Base-by-base conservation (phyloP, 108 stramenopile species). In the Skeletonema marinoi region DNA sequence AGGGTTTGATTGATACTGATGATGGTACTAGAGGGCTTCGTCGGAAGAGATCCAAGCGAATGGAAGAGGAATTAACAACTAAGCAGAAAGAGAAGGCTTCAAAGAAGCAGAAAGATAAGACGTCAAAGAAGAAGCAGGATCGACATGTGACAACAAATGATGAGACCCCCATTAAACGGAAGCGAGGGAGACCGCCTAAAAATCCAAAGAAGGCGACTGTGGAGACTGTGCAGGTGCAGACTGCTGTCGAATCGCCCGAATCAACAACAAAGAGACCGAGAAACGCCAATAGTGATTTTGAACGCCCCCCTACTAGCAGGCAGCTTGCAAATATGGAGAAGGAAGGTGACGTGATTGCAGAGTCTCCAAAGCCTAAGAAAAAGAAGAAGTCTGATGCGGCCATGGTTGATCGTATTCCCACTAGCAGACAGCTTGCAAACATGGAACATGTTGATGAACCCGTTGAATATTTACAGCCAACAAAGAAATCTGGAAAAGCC, bases 1-100 rank as follows among this genome's bases (percentile, higher is more conserved):
- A 90, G 63, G 91, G 91, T 44, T 77, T 92, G 83, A 78, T 70
- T 5, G 88, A 78, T 14, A 83, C 86, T 50, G 19, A 33, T 66
- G 65, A 74, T 50, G 41, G 54, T 51, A 36, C 62, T 48, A 33
- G 48, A 13, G 71, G 60, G 16, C 71, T 44, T 41, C 44, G 73
- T 46, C 33, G 60, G 19, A 59, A 30, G 60, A 46, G 61, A 31
- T 11, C 32, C 21, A 60, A 31, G 50, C 3, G 30, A 54, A 51
- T 17, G 14, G 68, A 32, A 6, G 44, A 46, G 14, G 11, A 46
- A 12, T 16, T n/a, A 46, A 46, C 44, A 46, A 46, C 14, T 16
- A 69, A 69, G 8, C 16, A 54, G 51, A 50, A 68, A 56, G 46
- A 32, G 31, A 51, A 19, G 21, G 6, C 4, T 54, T 4, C 68